These are phyloP conservation scores for Pestalotiopsis sp. DNA, from an alignment of 2,329 filamentous ascomycete species.

Conservation along the genomic window DNA sequence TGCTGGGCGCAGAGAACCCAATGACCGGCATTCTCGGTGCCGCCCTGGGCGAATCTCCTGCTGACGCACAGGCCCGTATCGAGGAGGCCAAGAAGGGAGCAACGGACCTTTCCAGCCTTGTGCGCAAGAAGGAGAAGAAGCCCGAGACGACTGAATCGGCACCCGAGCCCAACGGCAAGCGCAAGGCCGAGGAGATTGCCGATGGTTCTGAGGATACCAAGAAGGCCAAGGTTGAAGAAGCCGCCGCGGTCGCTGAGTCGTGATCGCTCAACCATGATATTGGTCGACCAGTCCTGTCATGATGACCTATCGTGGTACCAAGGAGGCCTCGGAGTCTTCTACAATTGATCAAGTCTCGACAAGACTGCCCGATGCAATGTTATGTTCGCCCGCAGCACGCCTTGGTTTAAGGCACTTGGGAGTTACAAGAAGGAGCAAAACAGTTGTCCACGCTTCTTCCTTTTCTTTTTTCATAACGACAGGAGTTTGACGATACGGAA, in stretches of 20 bases:
- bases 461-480: background rate
- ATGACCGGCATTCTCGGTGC: conserved; percentile 65
- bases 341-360: too few relatives aligned
- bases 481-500: background rate
- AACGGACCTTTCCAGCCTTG: conserved; percentile 73
- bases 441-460: background rate
- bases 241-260: conserved; percentile 12
- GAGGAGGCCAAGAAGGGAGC: conserved; percentile 75
- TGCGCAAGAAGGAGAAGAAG: conserved; percentile 62
- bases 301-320: background rate
- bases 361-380: background rate
- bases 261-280: background rate
- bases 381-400: background rate
- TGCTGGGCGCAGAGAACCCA: conserved; percentile 52
- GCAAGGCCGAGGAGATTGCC: conserved; percentile 41
- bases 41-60: conserved; percentile 63
- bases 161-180: conserved; percentile 40
- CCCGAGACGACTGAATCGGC: conserved; percentile 27
- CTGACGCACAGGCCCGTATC: conserved; percentile 63
- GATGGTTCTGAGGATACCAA: conserved; percentile 35
- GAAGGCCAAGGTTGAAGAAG: conserved; percentile 37
- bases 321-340: background rate
- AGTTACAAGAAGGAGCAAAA: background rate
- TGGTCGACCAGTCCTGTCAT: background rate
- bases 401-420: background rate